Evolutionary conservation across 2,329 filamentous ascomycete genomes (phyloP).

Genomic region (Colletotrichum tofieldiae): DNA sequence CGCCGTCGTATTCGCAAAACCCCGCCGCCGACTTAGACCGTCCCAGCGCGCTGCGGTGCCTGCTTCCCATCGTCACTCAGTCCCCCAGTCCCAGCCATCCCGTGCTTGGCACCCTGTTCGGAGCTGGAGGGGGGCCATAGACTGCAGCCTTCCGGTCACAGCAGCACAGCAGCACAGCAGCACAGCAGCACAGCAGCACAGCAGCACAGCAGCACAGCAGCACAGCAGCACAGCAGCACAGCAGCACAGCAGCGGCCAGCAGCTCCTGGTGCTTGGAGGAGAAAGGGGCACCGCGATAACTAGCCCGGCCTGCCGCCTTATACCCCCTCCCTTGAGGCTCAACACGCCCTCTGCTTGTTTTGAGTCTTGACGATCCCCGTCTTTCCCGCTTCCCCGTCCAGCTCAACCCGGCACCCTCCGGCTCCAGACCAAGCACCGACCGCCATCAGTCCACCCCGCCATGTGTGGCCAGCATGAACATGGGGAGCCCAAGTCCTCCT

Average conservation of each 20-base stretch:
- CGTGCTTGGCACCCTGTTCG: constrained; percentile 4
- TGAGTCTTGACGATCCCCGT: constrained; percentile 12
- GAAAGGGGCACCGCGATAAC: not conserved
- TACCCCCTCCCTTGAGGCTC: constrained; percentile 13
- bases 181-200: no score
- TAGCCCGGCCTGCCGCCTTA: not conserved
- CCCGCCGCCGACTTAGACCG: constrained; percentile 20
- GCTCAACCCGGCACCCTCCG: constrained; percentile 5
- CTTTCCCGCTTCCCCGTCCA: constrained; percentile 19
- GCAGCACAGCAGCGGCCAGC: not conserved
- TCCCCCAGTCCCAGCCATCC: constrained; percentile 16
- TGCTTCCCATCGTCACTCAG: constrained; percentile 14
- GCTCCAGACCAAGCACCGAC: constrained; percentile 16
- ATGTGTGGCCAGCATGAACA: constrained; percentile 39
- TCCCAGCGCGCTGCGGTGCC: constrained; percentile 15
- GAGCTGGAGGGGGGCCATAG: not conserved
- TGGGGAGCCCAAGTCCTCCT: constrained; percentile 11
- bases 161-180: not conserved
- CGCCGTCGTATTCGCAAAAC: constrained; percentile 20
- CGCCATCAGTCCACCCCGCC: constrained; percentile 11
- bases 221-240: no score
- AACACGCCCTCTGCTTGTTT: constrained; percentile 4
- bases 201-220: not conserved
- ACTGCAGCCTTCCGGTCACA: not conserved
- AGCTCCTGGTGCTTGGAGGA: not conserved